Base-by-base conservation (phyloP, 176 grass and related monocot genomes). In the Juncus inflexus region DNA sequence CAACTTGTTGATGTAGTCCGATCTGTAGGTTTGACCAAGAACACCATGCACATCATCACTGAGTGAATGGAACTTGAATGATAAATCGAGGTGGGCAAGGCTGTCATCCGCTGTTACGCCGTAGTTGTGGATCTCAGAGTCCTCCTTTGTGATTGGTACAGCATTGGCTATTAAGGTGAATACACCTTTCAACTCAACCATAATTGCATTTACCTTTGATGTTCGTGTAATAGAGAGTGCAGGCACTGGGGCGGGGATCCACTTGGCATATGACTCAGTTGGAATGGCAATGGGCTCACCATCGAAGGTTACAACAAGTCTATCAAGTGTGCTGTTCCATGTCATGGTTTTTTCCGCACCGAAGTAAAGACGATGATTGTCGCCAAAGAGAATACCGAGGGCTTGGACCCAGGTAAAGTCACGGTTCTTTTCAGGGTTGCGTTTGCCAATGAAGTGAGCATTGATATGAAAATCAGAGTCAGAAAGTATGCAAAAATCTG, bases 21-120 rank as follows among this genome's bases (percentile, higher is more conserved):
- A 15, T 13, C 80, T 67, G 45, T 87, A 91, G 0, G 84, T 87
- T 65, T 86, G 87, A 0, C 87, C 83, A 2, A 90, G 83, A 0
- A 90, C 87, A 3, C 83, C 87, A 10, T 90, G 77, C 0, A 81
- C 80, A 2, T 83, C 65, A 7, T 75, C 61, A 10, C 60, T 67
- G 11, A 91, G 70, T 37, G 76, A 61, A 15, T 76, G 14, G 51
- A 87, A 87, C 74, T 76, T 87, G 74, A 91, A 91, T 0, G 69
- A 72, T 0, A 91, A 35, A 43, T 91, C 80, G 0, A 91, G 71
- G 35, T 91, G 80, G 2, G 74, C 74, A 6, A 90, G 74, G 69
- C 42, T 75, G 47, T 86, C 87, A 2, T 81, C 84, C 2, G 70
- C 14, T 0, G 37, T 85, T 13, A 79, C 62, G 3, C 82, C 79